Percentiles rank a stretch among this genome's conserved stretches.
Evolutionary conservation across 192 early-diverging fungal genomes (phyloP).

Genomic region (Physocladia obscura): DNA sequence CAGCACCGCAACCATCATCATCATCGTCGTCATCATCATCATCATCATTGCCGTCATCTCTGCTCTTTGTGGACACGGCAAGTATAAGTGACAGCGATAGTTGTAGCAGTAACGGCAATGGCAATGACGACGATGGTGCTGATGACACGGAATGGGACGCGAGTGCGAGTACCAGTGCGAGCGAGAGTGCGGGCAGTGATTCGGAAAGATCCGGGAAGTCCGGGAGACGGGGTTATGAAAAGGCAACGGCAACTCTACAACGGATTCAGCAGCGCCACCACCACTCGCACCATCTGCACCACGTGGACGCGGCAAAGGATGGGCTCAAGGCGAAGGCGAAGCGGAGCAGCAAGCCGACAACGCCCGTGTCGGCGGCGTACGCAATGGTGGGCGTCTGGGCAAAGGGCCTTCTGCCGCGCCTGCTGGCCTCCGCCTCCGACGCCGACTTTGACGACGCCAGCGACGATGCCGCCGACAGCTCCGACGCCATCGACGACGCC

Average conservation of each 20-base stretch:
- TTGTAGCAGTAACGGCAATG: no score
- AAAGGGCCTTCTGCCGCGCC: no score
- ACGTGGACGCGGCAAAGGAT: no score
- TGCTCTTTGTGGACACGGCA: no score
- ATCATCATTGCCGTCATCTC: no score
- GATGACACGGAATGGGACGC: background rate
- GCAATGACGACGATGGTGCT: background rate
- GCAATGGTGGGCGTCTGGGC: conserved; percentile 23
- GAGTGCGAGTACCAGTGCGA: background rate
- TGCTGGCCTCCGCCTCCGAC: no score
- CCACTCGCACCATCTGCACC: background rate
- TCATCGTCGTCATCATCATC: no score
- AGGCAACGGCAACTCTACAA: background rate
- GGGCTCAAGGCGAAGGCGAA: no score
- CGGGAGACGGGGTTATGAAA: background rate
- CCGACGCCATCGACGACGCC: background rate
- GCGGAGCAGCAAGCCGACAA: no score
- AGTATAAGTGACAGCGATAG: no score
- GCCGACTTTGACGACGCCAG: background rate
- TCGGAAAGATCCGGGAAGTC: background rate
- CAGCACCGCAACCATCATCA: no score
- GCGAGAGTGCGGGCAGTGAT: background rate
- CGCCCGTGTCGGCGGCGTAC: conserved; percentile 30
- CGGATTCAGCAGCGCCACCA: background rate
- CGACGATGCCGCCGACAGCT: no score